phyloP scores from a whole-genome alignment of 2,329 filamentous ascomycete genomes.

The Dryadomyces quercus-mongolicae region DNA sequence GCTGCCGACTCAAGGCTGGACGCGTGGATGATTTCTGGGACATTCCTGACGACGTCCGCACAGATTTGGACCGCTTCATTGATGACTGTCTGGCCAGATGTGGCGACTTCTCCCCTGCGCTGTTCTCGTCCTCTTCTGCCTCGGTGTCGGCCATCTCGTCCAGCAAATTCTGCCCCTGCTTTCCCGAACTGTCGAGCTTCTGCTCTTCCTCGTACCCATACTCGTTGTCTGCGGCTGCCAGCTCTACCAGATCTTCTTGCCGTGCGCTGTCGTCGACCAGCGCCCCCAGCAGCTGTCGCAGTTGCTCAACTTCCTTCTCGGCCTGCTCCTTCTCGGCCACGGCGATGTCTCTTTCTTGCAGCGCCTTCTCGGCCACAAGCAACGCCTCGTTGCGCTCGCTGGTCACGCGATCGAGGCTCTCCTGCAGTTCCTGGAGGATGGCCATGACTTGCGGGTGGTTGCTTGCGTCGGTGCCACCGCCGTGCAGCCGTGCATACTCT shows the following conservation, averaged over 20 bases:
- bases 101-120: background rate
- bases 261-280: background rate
- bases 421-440: background rate
- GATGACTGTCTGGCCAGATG: background rate
- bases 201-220: background rate
- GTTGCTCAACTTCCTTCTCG: background rate
- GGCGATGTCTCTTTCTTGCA: conserved; percentile 1
- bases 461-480: too few relatives aligned
- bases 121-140: background rate
- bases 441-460: background rate
- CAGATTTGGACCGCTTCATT: background rate
- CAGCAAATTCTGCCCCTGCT: background rate
- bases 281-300: background rate
- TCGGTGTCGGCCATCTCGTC: background rate
- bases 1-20: background rate
- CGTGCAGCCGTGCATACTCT: background rate
- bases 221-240: background rate
- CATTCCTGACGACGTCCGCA: background rate
- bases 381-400: conserved; percentile 2
- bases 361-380: background rate
- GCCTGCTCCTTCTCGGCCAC: background rate
- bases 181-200: background rate
- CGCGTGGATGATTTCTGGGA: background rate
- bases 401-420: background rate
- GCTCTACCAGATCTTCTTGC: too few relatives aligned